phyloP scores from a whole-genome alignment of 2,329 filamentous ascomycete genomes.

The Huntiella abstrusa region DNA sequence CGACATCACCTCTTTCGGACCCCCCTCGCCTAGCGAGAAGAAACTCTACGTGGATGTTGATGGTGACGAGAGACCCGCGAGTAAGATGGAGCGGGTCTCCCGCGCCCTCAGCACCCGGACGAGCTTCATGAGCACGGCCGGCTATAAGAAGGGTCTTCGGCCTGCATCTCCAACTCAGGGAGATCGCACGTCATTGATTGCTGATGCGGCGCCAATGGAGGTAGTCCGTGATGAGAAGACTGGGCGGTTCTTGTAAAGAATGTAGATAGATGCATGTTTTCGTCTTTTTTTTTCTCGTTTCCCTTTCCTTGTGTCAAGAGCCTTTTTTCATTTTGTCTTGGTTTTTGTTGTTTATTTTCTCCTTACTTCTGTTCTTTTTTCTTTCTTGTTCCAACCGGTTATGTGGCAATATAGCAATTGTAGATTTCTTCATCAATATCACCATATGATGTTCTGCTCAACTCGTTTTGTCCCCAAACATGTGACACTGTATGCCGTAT shows the following conservation, averaged over 20 bases:
- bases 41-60: conserved; percentile 14
- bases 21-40: conserved; percentile 52
- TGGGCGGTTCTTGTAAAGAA: neutral
- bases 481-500: neutral
- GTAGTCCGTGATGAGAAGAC: neutral
- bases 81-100: neutral
- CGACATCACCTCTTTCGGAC: conserved; percentile 67
- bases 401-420: neutral
- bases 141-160: conserved; percentile 14
- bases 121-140: neutral
- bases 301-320: neutral
- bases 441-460: conserved; percentile 1
- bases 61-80: neutral
- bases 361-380: neutral
- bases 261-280: neutral
- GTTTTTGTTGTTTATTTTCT: neutral
- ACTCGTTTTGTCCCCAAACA: neutral
- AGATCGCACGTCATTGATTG: conserved; percentile 19
- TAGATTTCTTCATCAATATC: neutral
- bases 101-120: conserved; percentile 4
- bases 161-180: conserved; percentile 10
- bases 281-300: neutral
- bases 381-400: neutral
- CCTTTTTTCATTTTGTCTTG: conserved; percentile 2
- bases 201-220: conserved; percentile 20